Conservation (phyloP, 1,284 basidiomycete species). For the Austroboletus niveus region DNA sequence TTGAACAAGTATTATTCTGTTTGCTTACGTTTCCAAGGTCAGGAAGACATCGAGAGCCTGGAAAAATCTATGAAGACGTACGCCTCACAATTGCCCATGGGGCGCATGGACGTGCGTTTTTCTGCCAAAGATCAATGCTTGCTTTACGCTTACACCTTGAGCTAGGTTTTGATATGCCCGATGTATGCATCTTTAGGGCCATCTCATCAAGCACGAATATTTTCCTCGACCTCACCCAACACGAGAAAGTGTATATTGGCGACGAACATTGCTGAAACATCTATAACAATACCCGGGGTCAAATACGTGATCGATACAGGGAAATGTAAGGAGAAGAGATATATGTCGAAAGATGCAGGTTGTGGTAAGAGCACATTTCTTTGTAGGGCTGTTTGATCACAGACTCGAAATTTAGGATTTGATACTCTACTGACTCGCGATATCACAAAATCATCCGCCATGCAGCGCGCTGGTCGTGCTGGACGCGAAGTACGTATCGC, state of each 20-base stretch:
- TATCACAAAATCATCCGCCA: slow-evolving; percentile 87
- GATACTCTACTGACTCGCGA: slow-evolving; percentile 84
- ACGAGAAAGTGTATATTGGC: slow-evolving; percentile 90
- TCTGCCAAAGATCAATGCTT: background rate
- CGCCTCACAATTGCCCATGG: slow-evolving; percentile 60
- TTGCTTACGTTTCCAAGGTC: slow-evolving; percentile 47
- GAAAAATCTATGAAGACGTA: slow-evolving; percentile 70
- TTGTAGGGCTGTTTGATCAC: background rate
- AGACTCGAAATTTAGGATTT: slow-evolving; percentile 55
- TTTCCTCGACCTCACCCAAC: slow-evolving; percentile 64
- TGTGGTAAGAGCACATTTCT: slow-evolving; percentile 46
- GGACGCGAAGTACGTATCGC: slow-evolving; percentile 72
- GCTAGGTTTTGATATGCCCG: slow-evolving; percentile 70
- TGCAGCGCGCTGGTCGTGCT: slow-evolving; percentile 85
- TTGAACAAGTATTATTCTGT: background rate
- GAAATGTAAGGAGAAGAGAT: slow-evolving; percentile 94
- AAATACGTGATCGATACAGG: slow-evolving; percentile 95
- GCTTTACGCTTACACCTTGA: background rate
- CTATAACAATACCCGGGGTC: slow-evolving; percentile 95
- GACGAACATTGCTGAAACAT: slow-evolving; percentile 98
- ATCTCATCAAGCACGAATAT: slow-evolving; percentile 77
- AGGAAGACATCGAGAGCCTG: slow-evolving; percentile 95
- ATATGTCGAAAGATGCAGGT: slow-evolving; percentile 63
- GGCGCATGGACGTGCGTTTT: slow-evolving; percentile 48
- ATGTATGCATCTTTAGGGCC: slow-evolving; percentile 87